These are phyloP conservation scores for Coemansia furcata DNA, from an alignment of 192 early-diverging fungal species.

Conservation along the genomic window DNA sequence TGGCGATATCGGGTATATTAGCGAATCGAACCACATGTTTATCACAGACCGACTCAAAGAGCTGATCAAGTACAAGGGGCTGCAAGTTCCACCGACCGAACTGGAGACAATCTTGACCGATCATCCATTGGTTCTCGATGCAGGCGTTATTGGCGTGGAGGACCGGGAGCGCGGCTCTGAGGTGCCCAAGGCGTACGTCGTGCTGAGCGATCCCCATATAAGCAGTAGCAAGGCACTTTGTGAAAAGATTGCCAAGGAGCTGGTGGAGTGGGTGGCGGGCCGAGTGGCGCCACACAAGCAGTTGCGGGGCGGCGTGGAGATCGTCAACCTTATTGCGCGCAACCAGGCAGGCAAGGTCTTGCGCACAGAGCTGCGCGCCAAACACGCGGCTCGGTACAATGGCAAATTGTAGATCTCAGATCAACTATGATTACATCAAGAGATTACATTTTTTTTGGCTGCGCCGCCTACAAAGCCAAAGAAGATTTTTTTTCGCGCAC, in stretches of 20 bases:
- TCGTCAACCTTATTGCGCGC: constrained; percentile 23
- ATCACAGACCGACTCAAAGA: constrained; percentile 78
- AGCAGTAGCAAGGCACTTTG: background rate
- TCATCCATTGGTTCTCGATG: constrained; percentile 65
- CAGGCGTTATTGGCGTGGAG: constrained; percentile 64
- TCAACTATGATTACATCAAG: background rate
- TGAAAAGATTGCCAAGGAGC: background rate
- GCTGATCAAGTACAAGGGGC: constrained; percentile 89
- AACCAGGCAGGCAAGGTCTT: constrained; percentile 44
- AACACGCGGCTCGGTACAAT: constrained; percentile 2
- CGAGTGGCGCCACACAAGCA: constrained; percentile 40
- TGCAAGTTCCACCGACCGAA: constrained; percentile 81
- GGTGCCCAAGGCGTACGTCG: constrained; percentile 75
- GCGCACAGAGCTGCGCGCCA: constrained; percentile 24
- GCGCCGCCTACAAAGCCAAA: background rate
- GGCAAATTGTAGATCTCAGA: constrained; percentile 24
- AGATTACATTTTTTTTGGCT: background rate
- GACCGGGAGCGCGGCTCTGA: constrained; percentile 61
- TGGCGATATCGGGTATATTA: constrained; percentile 72
- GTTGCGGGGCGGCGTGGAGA: constrained; percentile 37
- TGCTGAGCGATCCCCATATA: constrained; percentile 17
- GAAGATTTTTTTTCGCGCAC: background rate
- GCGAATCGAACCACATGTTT: constrained; percentile 60
- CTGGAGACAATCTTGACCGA: constrained; percentile 70
- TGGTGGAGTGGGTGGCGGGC: constrained; percentile 17